phyloP scores from a whole-genome alignment of 345 rosid genomes.

The Eucalyptus fibrosa region DNA sequence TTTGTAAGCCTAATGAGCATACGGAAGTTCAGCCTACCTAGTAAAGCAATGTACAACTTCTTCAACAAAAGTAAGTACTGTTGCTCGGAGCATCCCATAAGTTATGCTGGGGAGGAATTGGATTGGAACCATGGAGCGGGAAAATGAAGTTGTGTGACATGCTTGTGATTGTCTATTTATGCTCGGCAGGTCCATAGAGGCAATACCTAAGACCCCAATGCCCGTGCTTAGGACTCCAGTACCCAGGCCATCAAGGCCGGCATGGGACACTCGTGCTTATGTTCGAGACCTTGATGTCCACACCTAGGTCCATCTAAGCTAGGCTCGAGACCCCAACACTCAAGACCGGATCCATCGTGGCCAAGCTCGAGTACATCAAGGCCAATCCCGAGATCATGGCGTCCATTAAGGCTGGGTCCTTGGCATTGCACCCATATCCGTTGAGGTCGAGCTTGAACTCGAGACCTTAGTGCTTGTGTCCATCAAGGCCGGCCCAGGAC shows the following conservation, averaged over 20 bases:
- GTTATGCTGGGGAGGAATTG: background rate
- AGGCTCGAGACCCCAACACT: too few relatives aligned
- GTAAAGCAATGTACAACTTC: background rate
- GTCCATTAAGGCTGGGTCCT: too few relatives aligned
- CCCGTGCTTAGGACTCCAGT: too few relatives aligned
- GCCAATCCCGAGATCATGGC: rapidly evolving
- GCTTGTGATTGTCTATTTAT: too few relatives aligned
- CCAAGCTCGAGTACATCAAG: too few relatives aligned
- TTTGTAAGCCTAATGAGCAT: too few relatives aligned
- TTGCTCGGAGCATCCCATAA: background rate
- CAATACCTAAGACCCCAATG: rapidly evolving
- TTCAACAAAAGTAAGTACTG: background rate
- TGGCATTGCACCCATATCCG: rapidly evolving
- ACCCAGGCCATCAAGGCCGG: too few relatives aligned
- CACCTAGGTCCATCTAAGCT: too few relatives aligned
- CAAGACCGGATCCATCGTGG: rapidly evolving
- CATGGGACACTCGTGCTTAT: too few relatives aligned
- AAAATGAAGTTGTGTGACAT: background rate
- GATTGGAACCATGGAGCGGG: rapidly evolving
- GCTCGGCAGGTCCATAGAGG: rapidly evolving
- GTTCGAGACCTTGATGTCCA: rapidly evolving
- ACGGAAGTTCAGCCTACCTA: background rate
- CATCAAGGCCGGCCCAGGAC: rapidly evolving
- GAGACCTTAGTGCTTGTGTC: rapidly evolving
- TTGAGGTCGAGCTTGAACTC: rapidly evolving